These are phyloP conservation scores for Arachnopeziza araneosa DNA, from an alignment of 2,329 filamentous ascomycete genomes.

Conservation along the genomic window DNA sequence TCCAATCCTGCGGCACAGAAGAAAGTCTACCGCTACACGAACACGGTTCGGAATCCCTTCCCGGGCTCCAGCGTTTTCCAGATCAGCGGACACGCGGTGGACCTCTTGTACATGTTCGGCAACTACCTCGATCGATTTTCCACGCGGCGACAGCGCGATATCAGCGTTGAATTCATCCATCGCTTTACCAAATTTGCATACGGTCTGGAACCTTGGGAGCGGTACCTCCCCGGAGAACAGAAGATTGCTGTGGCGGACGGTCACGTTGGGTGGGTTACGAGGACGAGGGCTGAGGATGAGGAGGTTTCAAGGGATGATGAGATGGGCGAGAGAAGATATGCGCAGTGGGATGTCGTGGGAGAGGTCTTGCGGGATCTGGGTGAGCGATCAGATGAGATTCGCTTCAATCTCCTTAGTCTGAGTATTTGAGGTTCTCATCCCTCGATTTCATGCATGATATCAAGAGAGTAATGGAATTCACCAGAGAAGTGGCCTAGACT, in stretches of 20 bases:
- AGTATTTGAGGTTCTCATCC: too few species aligned
- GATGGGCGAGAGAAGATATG: conserved; percentile 2
- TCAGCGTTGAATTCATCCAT: neutral
- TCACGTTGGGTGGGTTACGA: neutral
- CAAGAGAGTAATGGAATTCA: too few species aligned
- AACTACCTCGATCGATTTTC: neutral
- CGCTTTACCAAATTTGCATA: neutral
- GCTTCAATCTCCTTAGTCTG: neutral
- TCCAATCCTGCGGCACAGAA: neutral
- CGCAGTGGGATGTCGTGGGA: neutral
- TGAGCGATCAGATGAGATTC: neutral
- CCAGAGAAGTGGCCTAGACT: too few species aligned
- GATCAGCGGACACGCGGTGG: neutral
- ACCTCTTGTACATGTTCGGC: neutral
- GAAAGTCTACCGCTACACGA: neutral
- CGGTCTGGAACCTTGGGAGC: neutral
- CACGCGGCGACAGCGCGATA: neutral
- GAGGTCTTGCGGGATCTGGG: neutral
- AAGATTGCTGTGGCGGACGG: neutral
- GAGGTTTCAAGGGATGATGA: neutral
- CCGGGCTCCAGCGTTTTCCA: neutral
- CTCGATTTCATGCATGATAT: too few species aligned
- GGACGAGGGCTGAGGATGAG: conserved; percentile 1
- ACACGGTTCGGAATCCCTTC: neutral
- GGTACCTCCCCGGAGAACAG: neutral